A percentile compares a stretch with the other conserved stretches of the same genome.
Evolutionary conservation across 208 protist genomes (phyloP).

Genomic region (Leishmania aethiopica): DNA sequence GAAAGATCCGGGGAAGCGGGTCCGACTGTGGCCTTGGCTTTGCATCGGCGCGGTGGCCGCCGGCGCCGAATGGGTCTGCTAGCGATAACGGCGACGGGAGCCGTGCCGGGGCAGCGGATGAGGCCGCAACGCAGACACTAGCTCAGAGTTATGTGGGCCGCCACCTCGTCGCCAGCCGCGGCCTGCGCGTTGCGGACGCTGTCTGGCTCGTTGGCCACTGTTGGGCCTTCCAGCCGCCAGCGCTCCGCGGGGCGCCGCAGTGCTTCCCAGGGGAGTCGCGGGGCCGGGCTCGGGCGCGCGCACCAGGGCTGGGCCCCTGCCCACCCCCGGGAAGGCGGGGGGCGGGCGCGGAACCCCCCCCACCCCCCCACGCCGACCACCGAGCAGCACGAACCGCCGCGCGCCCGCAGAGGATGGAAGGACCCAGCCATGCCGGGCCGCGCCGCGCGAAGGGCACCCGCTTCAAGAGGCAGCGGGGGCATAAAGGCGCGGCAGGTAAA

Average conservation of each 20-base stretch:
- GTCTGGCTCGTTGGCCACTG: constrained; percentile 69
- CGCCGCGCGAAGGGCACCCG: not conserved
- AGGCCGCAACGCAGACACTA: not conserved
- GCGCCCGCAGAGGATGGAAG: not conserved
- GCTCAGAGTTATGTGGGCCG: constrained; percentile 22
- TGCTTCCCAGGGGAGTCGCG: constrained; percentile 35
- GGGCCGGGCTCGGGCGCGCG: constrained; percentile 25
- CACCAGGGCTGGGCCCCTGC: too few species aligned
- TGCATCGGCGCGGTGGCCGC: constrained; percentile 25
- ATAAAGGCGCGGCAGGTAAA: not conserved
- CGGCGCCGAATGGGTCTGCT: not conserved
- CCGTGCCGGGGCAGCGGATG: not conserved
- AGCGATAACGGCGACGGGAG: constrained; percentile 27
- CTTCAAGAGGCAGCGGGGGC: too few species aligned
- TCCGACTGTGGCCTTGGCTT: constrained; percentile 53
- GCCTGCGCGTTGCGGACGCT: constrained; percentile 38
- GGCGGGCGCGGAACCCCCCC: too few species aligned
- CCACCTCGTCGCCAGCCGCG: constrained; percentile 43
- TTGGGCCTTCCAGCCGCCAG: constrained; percentile 45
- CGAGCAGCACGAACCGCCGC: too few species aligned
- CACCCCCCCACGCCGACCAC: too few species aligned
- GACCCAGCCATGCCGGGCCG: too few species aligned
- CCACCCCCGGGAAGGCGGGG: too few species aligned
- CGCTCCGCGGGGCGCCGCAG: constrained; percentile 37
- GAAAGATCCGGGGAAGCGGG: constrained; percentile 41